phyloP scores from a whole-genome alignment of 495 filamentous ascomycete species.

The Lasiosphaeris hirsuta region DNA sequence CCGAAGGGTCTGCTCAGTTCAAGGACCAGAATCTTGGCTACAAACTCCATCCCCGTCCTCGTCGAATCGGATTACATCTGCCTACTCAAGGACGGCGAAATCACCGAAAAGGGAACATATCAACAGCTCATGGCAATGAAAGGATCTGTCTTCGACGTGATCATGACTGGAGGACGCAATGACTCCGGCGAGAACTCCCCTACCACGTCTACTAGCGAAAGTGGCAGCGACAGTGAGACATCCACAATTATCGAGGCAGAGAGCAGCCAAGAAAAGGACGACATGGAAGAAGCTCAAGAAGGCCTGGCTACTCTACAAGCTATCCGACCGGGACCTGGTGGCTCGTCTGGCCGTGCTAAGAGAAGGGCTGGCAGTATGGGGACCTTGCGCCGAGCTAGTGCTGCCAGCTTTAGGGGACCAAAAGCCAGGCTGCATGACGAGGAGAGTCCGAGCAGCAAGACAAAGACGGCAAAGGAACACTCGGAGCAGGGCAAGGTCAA shows the following conservation, averaged over 20 bases:
- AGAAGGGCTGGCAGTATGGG: slow-evolving; percentile 65
- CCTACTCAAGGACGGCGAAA: slow-evolving; percentile 74
- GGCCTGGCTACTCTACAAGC: slow-evolving; percentile 65
- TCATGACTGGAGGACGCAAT: slow-evolving; percentile 67
- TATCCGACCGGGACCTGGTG: slow-evolving; percentile 54
- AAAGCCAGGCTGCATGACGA: slow-evolving; percentile 81
- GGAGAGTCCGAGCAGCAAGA: slow-evolving; percentile 64
- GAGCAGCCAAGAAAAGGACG: slow-evolving; percentile 46
- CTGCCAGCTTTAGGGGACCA: slow-evolving; percentile 83
- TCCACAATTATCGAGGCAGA: slow-evolving; percentile 57
- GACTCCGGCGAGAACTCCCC: slow-evolving; percentile 32
- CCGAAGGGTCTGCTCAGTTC: slow-evolving; percentile 73
- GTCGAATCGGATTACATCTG: slow-evolving; percentile 79
- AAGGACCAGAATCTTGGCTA: slow-evolving; percentile 92
- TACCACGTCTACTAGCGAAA: slow-evolving; percentile 13
- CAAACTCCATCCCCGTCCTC: slow-evolving; percentile 92
- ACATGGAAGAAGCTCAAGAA: slow-evolving; percentile 72
- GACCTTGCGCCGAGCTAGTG: slow-evolving; percentile 84
- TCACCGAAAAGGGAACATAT: slow-evolving; percentile 86
- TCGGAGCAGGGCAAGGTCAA: slow-evolving; percentile 95
- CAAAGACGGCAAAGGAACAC: slow-evolving; percentile 80
- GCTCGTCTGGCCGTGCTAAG: slow-evolving; percentile 32
- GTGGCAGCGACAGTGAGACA: slow-evolving; percentile 55
- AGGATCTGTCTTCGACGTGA: slow-evolving; percentile 80
- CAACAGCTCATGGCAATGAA: slow-evolving; percentile 90